phyloP scores from a whole-genome alignment of 2,329 filamentous ascomycete genomes.

The Calonectria hongkongensis region DNA sequence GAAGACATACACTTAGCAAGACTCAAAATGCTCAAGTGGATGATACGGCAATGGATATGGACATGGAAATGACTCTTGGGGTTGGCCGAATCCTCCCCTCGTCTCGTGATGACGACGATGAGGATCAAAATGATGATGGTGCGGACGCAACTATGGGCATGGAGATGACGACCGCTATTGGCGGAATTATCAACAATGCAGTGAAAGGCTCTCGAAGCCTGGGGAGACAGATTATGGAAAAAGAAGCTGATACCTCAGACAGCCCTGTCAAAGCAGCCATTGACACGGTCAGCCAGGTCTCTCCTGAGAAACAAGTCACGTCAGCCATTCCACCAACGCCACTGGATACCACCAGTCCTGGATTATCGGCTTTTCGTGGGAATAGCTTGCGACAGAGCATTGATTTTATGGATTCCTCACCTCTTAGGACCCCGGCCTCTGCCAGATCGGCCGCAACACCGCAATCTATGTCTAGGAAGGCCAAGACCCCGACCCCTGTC shows the following conservation, averaged over 20 bases:
- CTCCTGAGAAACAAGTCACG: constrained; percentile 47
- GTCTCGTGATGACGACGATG: constrained; percentile 54
- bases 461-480: constrained; percentile 41
- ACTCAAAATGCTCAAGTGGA: constrained; percentile 57
- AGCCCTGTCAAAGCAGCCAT: constrained; percentile 62
- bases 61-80: constrained; percentile 79
- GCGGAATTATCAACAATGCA: constrained; percentile 72
- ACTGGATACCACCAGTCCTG: constrained; percentile 70
- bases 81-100: constrained; percentile 72
- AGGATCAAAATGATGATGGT: constrained; percentile 58
- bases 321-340: constrained; percentile 57
- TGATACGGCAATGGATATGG: constrained; percentile 60
- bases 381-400: constrained; percentile 70
- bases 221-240: constrained; percentile 76
- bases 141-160: constrained; percentile 69
- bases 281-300: constrained; percentile 50
- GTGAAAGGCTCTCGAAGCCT: constrained; percentile 58
- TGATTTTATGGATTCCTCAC: constrained; percentile 63
- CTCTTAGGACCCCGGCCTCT: constrained; percentile 56
- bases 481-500: constrained; percentile 51
- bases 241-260: constrained; percentile 72
- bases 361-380: constrained; percentile 71
- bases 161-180: constrained; percentile 80
- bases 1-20: constrained; percentile 54
- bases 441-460: constrained; percentile 49